Conservation (phyloP, 1,284 basidiomycete species). For the Apiotrichum mycotoxinovorans region DNA sequence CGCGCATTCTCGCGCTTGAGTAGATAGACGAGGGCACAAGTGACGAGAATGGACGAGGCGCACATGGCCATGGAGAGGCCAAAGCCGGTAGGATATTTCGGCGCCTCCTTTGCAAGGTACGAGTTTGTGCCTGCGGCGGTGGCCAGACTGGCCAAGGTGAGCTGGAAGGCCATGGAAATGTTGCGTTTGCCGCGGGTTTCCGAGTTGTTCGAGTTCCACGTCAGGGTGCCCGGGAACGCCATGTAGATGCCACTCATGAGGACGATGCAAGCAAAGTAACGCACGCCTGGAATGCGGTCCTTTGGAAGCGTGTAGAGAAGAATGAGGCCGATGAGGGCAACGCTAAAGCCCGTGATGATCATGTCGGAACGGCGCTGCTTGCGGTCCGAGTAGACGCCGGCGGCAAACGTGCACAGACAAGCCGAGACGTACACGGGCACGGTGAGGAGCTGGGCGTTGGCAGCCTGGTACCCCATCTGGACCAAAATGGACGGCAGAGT, state of each 20-base stretch:
- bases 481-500: slow-evolving; percentile 24
- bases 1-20: slow-evolving; percentile 9
- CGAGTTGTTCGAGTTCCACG: slow-evolving; percentile 24
- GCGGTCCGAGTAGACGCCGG: slow-evolving; percentile 18
- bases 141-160: slow-evolving; percentile 18
- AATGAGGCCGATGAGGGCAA: slow-evolving; percentile 27
- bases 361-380: slow-evolving; percentile 17
- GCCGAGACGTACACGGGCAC: slow-evolving; percentile 25
- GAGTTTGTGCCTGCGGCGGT: slow-evolving; percentile 23
- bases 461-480: slow-evolving; percentile 28
- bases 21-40: slow-evolving; percentile 3
- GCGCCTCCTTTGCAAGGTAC: slow-evolving; percentile 18
- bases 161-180: slow-evolving; percentile 21
- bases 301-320: slow-evolving; percentile 24
- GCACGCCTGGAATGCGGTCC: slow-evolving; percentile 16
- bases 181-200: slow-evolving; percentile 21
- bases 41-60: slow-evolving; percentile 11
- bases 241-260: slow-evolving; percentile 18
- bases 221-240: slow-evolving; percentile 12
- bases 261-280: slow-evolving; percentile 22
- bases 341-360: slow-evolving; percentile 18
- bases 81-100: slow-evolving; percentile 15
- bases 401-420: slow-evolving; percentile 15
- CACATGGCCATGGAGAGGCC: slow-evolving; percentile 20
- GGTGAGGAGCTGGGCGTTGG: slow-evolving; percentile 27